Evolutionary conservation across 2,329 filamentous ascomycete species (phyloP).

Genomic region (Calonectria hawksworthii): DNA sequence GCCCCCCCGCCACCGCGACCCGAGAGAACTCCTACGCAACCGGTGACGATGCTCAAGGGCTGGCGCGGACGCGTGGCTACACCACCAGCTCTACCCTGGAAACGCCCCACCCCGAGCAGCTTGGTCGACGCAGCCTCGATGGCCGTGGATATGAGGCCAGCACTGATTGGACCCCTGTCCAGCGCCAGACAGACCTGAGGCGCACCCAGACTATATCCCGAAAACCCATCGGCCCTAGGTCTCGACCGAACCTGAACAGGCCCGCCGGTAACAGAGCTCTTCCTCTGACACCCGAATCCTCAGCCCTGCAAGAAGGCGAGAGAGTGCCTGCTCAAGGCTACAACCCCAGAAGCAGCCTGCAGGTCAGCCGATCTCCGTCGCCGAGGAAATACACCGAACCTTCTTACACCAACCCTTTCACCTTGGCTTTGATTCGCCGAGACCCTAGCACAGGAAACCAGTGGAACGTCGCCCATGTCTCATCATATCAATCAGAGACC

Average conservation of each 20-base stretch:
- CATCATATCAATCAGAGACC: constrained; percentile 64
- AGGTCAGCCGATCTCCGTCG: constrained; percentile 51
- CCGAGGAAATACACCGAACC: constrained; percentile 51
- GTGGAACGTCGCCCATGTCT: constrained; percentile 81
- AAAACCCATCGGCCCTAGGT: constrained; percentile 48
- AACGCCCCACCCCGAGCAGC: constrained; percentile 26
- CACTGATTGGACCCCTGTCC: constrained; percentile 19
- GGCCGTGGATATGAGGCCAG: constrained; percentile 1
- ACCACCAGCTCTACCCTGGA: constrained; percentile 41
- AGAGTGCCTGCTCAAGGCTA: constrained; percentile 20
- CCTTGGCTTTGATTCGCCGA: constrained; percentile 78
- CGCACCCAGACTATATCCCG: constrained; percentile 39
- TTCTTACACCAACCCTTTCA: constrained; percentile 61
- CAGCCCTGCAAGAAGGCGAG: constrained; percentile 29
- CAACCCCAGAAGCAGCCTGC: constrained; percentile 15
- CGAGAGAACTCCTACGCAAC: constrained; percentile 36
- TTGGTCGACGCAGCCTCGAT: constrained; percentile 25
- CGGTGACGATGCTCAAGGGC: constrained; percentile 29
- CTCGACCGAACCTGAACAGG: constrained; percentile 28
- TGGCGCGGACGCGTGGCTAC: constrained; percentile 31
- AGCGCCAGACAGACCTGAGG: constrained; percentile 8
- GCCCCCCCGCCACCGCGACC: constrained; percentile 45
- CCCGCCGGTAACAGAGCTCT: constrained; percentile 29
- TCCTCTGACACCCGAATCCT: constrained; percentile 22
- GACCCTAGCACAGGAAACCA: constrained; percentile 78